These are phyloP conservation scores for Lunasporangiospora selenospora DNA, from an alignment of 192 early-diverging fungal genomes.

Conservation along the genomic window DNA sequence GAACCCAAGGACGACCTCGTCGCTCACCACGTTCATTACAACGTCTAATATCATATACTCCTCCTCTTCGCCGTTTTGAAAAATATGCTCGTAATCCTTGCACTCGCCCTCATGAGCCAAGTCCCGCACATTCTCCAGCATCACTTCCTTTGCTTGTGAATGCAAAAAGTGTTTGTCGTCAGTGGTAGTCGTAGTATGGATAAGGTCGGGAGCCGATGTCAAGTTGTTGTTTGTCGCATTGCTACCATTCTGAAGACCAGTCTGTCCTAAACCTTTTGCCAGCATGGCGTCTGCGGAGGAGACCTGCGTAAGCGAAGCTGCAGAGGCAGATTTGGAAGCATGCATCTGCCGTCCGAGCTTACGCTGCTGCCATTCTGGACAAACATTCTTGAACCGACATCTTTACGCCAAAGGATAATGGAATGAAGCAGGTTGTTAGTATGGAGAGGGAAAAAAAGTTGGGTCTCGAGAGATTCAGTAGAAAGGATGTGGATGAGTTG, in stretches of 20 bases:
- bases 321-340: neutral
- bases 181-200: too few relatives aligned
- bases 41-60: constrained; percentile 53
- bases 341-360: constrained; percentile 5
- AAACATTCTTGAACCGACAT: constrained; percentile 43
- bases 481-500: neutral
- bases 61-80: constrained; percentile 31
- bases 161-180: too few relatives aligned
- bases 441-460: neutral
- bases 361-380: constrained; percentile 44
- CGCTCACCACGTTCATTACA: constrained; percentile 53
- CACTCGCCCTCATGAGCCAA: neutral
- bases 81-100: constrained; percentile 28
- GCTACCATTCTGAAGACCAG: neutral
- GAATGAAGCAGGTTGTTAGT: neutral
- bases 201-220: too few relatives aligned
- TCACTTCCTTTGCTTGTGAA: too few relatives aligned
- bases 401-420: constrained; percentile 8
- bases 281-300: constrained; percentile 23
- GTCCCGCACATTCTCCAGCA: too few relatives aligned
- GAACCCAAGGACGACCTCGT: constrained; percentile 52
- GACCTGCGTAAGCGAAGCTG: constrained; percentile 15
- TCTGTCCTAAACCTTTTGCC: constrained; percentile 22
- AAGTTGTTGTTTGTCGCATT: neutral
- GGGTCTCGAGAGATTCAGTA: neutral